These are phyloP conservation scores for Fraxinus angustifolia DNA, from an alignment of 305 asterid species.

Conservation along the genomic window DNA sequence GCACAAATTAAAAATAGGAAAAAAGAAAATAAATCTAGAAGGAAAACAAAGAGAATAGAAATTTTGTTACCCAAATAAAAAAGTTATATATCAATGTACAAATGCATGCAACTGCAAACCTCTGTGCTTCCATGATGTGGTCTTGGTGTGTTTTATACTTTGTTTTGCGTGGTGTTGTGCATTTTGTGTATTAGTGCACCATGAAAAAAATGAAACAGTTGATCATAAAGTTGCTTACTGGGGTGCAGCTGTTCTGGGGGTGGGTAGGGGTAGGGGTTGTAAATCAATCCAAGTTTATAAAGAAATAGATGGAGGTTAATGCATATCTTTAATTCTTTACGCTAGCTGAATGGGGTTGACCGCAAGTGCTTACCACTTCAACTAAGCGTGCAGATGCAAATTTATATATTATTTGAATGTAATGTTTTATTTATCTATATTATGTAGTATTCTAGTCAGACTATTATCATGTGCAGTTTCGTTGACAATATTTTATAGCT, in stretches of 20 bases:
- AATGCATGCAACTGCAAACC: background rate
- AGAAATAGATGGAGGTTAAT: conserved; percentile 13
- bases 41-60: background rate
- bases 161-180: background rate
- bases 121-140: background rate
- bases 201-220: background rate
- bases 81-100: background rate
- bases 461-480: conserved; percentile 5
- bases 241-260: background rate
- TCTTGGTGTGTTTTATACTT: background rate
- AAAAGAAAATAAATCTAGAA: background rate
- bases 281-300: conserved; percentile 1
- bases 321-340: conserved; percentile 5
- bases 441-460: background rate
- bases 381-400: background rate
- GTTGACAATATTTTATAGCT: conserved; percentile 12
- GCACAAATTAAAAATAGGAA: background rate
- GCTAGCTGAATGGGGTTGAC: conserved; percentile 16
- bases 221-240: background rate
- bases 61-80: background rate
- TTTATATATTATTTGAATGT: background rate
- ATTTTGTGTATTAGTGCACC: conserved; percentile 1
- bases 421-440: background rate
- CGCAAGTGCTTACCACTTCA: background rate
- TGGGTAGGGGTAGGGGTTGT: background rate